These are phyloP conservation scores for Ceriops decandra DNA, from an alignment of 345 rosid genomes.

Conservation along the genomic window DNA sequence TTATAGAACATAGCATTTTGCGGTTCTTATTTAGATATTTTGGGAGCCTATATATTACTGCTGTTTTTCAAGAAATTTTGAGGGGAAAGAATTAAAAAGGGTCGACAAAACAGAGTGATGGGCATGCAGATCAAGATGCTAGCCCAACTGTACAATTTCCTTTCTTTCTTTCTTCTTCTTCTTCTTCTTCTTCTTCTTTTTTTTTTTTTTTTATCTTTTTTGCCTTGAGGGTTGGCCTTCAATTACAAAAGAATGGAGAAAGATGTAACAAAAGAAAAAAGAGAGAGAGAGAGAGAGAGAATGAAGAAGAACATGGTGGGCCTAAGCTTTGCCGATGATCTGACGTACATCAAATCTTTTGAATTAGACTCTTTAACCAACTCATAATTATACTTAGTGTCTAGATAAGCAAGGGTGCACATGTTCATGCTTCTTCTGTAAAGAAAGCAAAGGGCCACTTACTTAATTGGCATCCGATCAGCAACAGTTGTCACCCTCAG, in stretches of 20 bases:
- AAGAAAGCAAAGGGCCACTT: slow-evolving; percentile 14
- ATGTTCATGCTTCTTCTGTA: slow-evolving; percentile 9
- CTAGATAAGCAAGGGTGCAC: slow-evolving; percentile 26
- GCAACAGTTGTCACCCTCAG: slow-evolving; percentile 10
- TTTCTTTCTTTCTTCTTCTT: no score
- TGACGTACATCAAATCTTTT: slow-evolving; percentile 23
- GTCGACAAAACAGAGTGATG: background rate
- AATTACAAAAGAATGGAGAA: background rate
- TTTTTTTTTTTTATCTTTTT: no score
- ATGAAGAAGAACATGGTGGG: slow-evolving; percentile 38
- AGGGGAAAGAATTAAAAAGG: background rate
- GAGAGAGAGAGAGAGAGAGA: background rate
- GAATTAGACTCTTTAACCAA: slow-evolving; percentile 43
- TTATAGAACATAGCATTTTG: no score
- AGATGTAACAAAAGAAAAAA: background rate
- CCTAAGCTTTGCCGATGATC: slow-evolving; percentile 23
- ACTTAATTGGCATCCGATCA: slow-evolving; percentile 17
- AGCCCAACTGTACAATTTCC: background rate
- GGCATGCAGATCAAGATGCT: background rate
- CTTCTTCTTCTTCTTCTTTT: no score
- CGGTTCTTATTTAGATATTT: no score
- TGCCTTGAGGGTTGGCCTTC: background rate
- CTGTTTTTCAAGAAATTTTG: background rate
- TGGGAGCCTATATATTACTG: no score
- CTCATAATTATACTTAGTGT: slow-evolving; percentile 41